Evolutionary conservation across 2,329 filamentous ascomycete species (phyloP).

Genomic region (Clonostachys chloroleuca): DNA sequence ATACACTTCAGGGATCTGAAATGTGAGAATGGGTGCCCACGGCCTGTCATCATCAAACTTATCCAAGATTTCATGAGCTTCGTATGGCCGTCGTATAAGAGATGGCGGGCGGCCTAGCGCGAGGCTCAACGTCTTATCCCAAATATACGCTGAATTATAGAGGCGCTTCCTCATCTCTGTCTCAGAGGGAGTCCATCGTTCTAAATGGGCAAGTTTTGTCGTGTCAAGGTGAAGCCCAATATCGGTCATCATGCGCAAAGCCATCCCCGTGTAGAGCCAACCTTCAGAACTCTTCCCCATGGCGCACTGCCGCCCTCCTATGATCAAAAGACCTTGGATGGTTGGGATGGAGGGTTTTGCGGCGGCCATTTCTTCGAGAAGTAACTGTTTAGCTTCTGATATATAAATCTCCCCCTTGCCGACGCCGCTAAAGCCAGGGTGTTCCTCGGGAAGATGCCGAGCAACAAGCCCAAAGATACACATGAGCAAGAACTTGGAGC

Average conservation of each 20-base stretch:
- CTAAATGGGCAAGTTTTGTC: constrained; percentile 4
- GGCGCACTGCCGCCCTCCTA: constrained; percentile 11
- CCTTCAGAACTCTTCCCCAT: constrained; percentile 10
- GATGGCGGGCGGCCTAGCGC: constrained; percentile 8
- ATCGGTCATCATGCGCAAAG: constrained; percentile 11
- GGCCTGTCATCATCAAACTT: constrained; percentile 7
- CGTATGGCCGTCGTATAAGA: constrained; percentile 3
- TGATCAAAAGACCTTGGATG: constrained; percentile 8
- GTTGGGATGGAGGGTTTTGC: constrained; percentile 5
- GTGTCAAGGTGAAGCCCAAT: constrained; percentile 12
- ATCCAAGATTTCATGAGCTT: constrained; percentile 6
- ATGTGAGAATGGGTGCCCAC: constrained; percentile 7
- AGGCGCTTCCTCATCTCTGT: constrained; percentile 10
- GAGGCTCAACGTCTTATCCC: constrained; percentile 13
- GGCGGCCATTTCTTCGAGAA: constrained; percentile 5
- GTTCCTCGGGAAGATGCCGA: constrained; percentile 5
- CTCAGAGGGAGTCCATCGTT: constrained; percentile 11
- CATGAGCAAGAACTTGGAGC: constrained; percentile 11
- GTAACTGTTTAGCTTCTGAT: constrained; percentile 1
- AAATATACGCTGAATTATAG: constrained; percentile 12
- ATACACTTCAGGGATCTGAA: background rate
- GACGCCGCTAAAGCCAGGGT: background rate
- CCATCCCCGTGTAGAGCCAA: constrained; percentile 13
- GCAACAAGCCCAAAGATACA: constrained; percentile 11
- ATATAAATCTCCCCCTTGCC: background rate